phyloP scores from a whole-genome alignment of 768 basidiomycete genomes.

The Trametopsis cervina region DNA sequence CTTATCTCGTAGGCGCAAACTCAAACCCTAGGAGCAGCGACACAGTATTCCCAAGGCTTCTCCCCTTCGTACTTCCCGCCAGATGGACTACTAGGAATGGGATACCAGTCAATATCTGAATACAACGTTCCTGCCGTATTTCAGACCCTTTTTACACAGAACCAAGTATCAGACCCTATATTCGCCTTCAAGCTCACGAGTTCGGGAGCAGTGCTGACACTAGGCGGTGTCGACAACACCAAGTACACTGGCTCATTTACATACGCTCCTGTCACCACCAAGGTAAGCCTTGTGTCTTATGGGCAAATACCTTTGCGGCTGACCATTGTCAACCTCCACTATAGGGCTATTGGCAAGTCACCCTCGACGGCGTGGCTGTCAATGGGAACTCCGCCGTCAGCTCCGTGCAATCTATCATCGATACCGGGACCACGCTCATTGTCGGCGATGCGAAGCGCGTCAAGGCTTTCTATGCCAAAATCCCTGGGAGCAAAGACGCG shows the following conservation, averaged over 20 bases:
- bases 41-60: conserved; percentile 29
- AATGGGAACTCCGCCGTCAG: conserved; percentile 11
- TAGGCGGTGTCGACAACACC: conserved; percentile 45
- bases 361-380: conserved; percentile 18
- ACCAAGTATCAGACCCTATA: conserved; percentile 25
- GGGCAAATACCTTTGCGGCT: neutral
- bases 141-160: conserved; percentile 36
- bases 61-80: conserved; percentile 19
- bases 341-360: conserved; percentile 24
- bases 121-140: conserved; percentile 21
- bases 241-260: conserved; percentile 41
- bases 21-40: conserved; percentile 40
- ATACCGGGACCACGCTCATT: conserved; percentile 26
- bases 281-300: conserved; percentile 7
- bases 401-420: conserved; percentile 22
- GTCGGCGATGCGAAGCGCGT: conserved; percentile 16
- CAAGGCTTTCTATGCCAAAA: conserved; percentile 18
- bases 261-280: conserved; percentile 27
- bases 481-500: conserved; percentile 19
- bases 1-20: conserved; percentile 22
- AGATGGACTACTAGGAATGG: conserved; percentile 40
- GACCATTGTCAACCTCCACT: conserved; percentile 6
- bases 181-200: conserved; percentile 44
- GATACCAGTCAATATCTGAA: conserved; percentile 18
- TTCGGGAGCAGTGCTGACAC: conserved; percentile 41